Evolutionary conservation across 805 yeast species (phyloP), one percentile per base, ranked within the genome.

Genomic region (Wickerhamomyces ciferrii): DNA sequence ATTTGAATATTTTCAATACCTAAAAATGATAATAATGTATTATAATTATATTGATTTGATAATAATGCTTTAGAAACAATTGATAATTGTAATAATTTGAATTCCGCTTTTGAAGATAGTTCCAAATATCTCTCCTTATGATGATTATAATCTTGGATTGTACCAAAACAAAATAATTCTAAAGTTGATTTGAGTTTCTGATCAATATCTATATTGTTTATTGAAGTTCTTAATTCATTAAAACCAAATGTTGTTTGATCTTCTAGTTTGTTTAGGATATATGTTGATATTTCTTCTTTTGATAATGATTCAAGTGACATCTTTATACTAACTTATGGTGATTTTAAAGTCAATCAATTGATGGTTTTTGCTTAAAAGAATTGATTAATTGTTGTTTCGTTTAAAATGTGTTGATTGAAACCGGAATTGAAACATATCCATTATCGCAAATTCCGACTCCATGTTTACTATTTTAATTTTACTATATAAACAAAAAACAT

Each of bases 121-220:
- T 48, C 46, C 5, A 59, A 43, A 44, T 43, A 58, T 14, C 41
- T 37, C 1, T 35, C 41, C 18, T 24, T 32, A 13, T 51, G 37
- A 20, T 17, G 14, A 3, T 37, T 19, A 41, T 57, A 59, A 44
- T 59, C 52, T 2, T 44, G 21, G 17, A 44, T 50, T 9, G 44
- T 47, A 1, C 65, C 65, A 44, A 60, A 60, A 45, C 61, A 46
- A 48, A 58, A 60, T 5, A 60, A 43, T 15, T 53, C 52, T 18
- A 59, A 40, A 1, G 65, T 60, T n/a, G n/a, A n/a, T n/a, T n/a
- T n/a, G n/a, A n/a, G n/a, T n/a, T n/a, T n/a, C n/a, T n/a, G n/a
- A n/a, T n/a, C n/a, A n/a, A n/a, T n/a, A n/a, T n/a, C n/a, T n/a
- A n/a, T n/a, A n/a, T n/a, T 31, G 5, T 47, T 43, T 0, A 42